Conservation (phyloP, 2,329 filamentous ascomycete species). For the Verticillium dahliae region DNA sequence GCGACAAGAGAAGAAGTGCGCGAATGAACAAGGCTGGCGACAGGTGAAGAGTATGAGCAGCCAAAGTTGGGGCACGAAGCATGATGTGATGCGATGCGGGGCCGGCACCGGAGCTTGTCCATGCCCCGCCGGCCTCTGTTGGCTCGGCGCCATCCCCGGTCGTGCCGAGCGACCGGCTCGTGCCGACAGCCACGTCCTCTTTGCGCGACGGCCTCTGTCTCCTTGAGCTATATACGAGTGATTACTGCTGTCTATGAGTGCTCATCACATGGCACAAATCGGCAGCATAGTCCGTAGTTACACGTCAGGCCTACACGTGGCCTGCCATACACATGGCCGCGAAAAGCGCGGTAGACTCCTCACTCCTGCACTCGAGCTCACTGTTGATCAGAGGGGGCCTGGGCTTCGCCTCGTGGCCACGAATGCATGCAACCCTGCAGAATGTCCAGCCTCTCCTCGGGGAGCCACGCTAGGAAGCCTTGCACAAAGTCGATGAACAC, state of each 20-base stretch:
- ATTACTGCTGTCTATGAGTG: neutral
- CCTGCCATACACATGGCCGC: no score
- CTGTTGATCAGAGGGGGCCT: no score
- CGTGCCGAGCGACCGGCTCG: neutral
- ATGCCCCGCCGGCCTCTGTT: neutral
- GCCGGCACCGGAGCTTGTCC: neutral
- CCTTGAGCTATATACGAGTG: neutral
- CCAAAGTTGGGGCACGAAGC: neutral
- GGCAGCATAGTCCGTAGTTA: no score
- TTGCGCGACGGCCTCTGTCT: no score
- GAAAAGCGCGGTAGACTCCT: no score
- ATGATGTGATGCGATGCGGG: neutral
- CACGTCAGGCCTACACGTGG: no score
- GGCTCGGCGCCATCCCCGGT: neutral
- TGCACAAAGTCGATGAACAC: conserved; percentile 15
- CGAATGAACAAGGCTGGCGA: neutral
- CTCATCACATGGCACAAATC: no score
- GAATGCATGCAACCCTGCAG: conserved; percentile 17
- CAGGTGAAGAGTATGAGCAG: neutral
- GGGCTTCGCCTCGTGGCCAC: conserved; percentile 9
- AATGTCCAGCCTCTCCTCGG: conserved; percentile 14
- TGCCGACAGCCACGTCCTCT: neutral
- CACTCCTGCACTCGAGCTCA: no score
- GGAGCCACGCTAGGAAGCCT: conserved; percentile 16
- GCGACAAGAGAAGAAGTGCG: neutral